These are phyloP conservation scores for Trichoderma atrobrunneum DNA, from an alignment of 2,329 filamentous ascomycete genomes.

Conservation along the genomic window DNA sequence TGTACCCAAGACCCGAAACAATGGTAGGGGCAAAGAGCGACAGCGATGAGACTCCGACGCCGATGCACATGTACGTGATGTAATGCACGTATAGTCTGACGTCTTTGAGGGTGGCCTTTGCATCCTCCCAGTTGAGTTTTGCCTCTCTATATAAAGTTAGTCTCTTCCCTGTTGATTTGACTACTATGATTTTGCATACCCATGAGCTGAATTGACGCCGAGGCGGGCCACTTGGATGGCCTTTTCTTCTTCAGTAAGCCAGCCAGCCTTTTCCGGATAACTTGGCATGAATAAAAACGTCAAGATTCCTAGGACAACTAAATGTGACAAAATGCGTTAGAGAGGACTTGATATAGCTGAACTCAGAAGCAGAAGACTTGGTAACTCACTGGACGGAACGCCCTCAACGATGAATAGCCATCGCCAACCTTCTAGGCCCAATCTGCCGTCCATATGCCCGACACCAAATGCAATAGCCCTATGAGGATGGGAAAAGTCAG, in stretches of 20 bases:
- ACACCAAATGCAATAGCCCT: not conserved
- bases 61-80: not conserved
- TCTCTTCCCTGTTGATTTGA: accelerated
- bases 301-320: not conserved
- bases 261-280: not conserved
- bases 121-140: slow-evolving; percentile 3
- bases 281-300: not conserved
- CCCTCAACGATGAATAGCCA: slow-evolving; percentile 3
- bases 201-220: not conserved
- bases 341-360: not conserved
- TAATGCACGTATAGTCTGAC: not conserved
- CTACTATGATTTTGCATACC: not conserved
- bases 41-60: not conserved
- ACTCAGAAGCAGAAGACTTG: not conserved
- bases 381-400: not conserved
- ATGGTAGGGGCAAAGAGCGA: slow-evolving; percentile 31
- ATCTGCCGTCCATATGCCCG: not conserved
- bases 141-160: not conserved
- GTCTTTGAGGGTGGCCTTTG: not conserved
- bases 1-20: slow-evolving; percentile 25
- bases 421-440: not conserved
- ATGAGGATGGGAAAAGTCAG: not conserved
- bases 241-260: slow-evolving; percentile 5
- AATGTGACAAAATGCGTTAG: not conserved
- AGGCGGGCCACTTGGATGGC: not conserved